Base-by-base conservation (phyloP, 768 basidiomycete species). In the Mycena galopus region DNA sequence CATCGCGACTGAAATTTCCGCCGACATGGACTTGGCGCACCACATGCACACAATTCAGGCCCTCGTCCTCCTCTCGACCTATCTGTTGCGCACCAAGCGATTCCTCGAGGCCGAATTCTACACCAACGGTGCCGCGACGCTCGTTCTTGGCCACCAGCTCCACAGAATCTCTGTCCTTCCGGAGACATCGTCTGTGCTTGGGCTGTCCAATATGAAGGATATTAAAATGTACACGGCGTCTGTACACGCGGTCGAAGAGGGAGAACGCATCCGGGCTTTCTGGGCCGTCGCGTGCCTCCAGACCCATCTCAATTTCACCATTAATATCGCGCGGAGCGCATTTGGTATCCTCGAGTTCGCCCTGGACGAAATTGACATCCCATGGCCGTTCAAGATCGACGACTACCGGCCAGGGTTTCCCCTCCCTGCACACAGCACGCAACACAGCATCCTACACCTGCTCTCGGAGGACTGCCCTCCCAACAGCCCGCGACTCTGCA, bases 251-350 rank as follows among this genome's bases (percentile, higher is more conserved):
- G 56, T 75, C 21, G 76, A 75, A 23, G 72, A 77, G 55, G 72
- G 72, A 4, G 72, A 77, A 65, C 51, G 73, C 10, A 68, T 77
- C 30, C 72, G 69, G 32, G 74, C 65, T 1, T 77, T 77, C 56
- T 77, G 76, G 76, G 53, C 67, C 2, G 75, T 72, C 1, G 72
- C 58, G 3, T 70, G 65, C n/a, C 59, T 73, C 17, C 68, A 75
- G 27, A 67, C 65, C 50, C 50, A 51, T 9, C 50, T 75, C 17
- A 37, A 42, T 2, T n/a, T 75, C 32, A 53, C 60, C 10, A 4
- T 63, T 19, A 59, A 63, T 25, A 58, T 19, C 19, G 30, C 64
- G 14, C n/a, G n/a, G 23, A 30, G 61, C 5, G 17, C 35, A 5
- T 55, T 37, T 39, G 56, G 64, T 30, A 69, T 67, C 14, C 39